Evolutionary conservation across 805 yeast genomes (phyloP).

Genomic region (Millerozyma miso): DNA sequence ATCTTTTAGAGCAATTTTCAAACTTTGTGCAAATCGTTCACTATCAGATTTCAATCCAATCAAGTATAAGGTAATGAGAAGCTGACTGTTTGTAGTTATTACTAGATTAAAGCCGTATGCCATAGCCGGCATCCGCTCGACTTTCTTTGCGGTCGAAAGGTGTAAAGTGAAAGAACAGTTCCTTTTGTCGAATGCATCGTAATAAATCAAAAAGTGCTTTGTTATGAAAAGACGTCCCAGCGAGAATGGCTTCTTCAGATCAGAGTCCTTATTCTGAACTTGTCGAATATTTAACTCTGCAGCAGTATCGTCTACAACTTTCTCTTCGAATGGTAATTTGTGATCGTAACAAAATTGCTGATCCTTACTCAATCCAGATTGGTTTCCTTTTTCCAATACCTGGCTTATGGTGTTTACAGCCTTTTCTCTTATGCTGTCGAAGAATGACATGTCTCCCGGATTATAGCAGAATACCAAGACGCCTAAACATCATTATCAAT

Average conservation of each 20-base stretch:
- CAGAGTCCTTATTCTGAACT: constrained; percentile 17
- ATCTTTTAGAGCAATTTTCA: constrained; percentile 57
- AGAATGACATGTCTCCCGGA: constrained; percentile 41
- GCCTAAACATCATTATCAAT: background rate
- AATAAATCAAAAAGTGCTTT: constrained; percentile 69
- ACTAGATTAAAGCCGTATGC: constrained; percentile 74
- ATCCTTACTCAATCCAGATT: constrained; percentile 54
- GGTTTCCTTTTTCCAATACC: constrained; percentile 39
- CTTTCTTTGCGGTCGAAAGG: constrained; percentile 72
- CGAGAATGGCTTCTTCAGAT: constrained; percentile 24
- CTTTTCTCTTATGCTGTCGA: constrained; percentile 43
- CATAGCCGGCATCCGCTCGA: constrained; percentile 77
- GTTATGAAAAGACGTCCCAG: constrained; percentile 71
- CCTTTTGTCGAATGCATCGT: constrained; percentile 63
- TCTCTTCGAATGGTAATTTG: constrained; percentile 68
- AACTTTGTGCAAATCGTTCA: constrained; percentile 69
- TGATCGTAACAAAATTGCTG: constrained; percentile 66
- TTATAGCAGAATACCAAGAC: background rate
- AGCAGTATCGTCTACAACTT: constrained; percentile 57
- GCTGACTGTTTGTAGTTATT: constrained; percentile 63
- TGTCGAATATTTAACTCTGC: constrained; percentile 49
- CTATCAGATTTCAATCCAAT: constrained; percentile 76
- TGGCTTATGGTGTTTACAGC: constrained; percentile 44
- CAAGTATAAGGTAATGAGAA: constrained; percentile 63
- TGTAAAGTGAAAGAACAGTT: constrained; percentile 69